Base-by-base conservation (phyloP, 2,329 filamentous ascomycete species). In the Xylaria sp. region DNA sequence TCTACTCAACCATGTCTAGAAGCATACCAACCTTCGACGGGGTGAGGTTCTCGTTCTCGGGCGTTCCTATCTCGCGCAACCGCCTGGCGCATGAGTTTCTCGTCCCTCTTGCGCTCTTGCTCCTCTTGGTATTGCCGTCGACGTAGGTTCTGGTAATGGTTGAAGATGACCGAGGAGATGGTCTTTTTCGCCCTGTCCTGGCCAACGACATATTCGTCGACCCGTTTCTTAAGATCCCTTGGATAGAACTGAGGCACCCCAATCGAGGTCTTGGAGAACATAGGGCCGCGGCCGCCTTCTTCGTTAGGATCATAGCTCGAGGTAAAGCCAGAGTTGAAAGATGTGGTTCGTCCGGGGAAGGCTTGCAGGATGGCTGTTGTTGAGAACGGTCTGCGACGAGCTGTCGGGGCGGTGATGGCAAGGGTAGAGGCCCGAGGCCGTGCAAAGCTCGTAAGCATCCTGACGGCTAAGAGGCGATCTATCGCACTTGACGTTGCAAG, bases 151-250 rank as follows among this genome's bases (percentile, higher is more conserved):
- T 98, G 93, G 78, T 98, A 98, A 79, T 99, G 96, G 78, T 98
- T 98, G 83, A 97, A 98, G 32, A 99, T 92, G 6, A 95, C 94
- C 3, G 95, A 91, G 72, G 93, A 96, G 71, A 98, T 90, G 16
- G 94, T 93, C 80, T 97, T 97, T 85, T 99, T 96, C 18, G 96
- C 94, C 68, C 93, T 90, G 73, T 98, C 93, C 80, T 99, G 96
- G 48, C 95, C 96, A 3, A 99, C 95, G 1, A 99, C 95, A 79
- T 97, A 99, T 78, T 96, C 92, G 79, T 99, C 96, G 37, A 98
- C 89, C 76, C 96, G 92, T 77, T 93, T 90, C 84, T 98, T 98
- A 75, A 99, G 85, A 74, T 89, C 86, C 66, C 87, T 84, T 1
- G 89, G 89, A 63, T 91, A 91, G 78, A 91, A 89, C 60, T 87